A percentile compares a stretch with the other conserved stretches of the same genome.
These are phyloP conservation scores for Pseudonitzschia multistriata DNA, from an alignment of 108 stramenopile genomes.

Conservation along the genomic window DNA sequence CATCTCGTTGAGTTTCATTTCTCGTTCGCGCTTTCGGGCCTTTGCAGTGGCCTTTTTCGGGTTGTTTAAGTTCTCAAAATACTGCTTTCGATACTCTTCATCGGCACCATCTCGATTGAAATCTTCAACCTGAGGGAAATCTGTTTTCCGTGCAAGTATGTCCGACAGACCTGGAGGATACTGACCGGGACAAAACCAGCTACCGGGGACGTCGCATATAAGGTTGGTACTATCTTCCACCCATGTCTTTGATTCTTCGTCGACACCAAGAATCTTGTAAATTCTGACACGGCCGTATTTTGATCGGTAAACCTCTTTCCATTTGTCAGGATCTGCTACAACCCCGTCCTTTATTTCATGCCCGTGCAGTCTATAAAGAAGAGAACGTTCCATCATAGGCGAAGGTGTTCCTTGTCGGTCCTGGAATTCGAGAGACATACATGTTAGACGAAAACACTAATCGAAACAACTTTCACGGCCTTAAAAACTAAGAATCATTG, in stretches of 20 bases:
- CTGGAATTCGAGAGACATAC: slow-evolving; percentile 13
- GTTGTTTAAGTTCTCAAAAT: slow-evolving; percentile 80
- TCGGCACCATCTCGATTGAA: slow-evolving; percentile 79
- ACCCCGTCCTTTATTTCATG: slow-evolving; percentile 77
- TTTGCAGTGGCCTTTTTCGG: slow-evolving; percentile 56
- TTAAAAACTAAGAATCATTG: neutral
- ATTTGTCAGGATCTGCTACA: slow-evolving; percentile 62
- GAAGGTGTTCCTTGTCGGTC: slow-evolving; percentile 89
- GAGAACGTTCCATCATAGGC: slow-evolving; percentile 85
- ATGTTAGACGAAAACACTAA: neutral
- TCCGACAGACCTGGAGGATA: slow-evolving; percentile 84
- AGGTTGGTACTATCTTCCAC: slow-evolving; percentile 66
- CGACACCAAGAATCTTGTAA: slow-evolving; percentile 86
- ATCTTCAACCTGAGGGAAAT: slow-evolving; percentile 92
- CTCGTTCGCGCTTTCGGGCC: slow-evolving; percentile 36
- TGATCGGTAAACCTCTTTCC: slow-evolving; percentile 89
- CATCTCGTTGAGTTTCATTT: slow-evolving; percentile 24
- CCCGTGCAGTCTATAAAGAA: slow-evolving; percentile 91
- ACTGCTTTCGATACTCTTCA: slow-evolving; percentile 85
- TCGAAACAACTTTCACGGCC: neutral
- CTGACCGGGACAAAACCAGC: slow-evolving; percentile 90
- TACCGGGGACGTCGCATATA: slow-evolving; percentile 76
- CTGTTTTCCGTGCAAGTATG: slow-evolving; percentile 70
- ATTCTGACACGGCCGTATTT: slow-evolving; percentile 98
- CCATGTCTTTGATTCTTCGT: slow-evolving; percentile 80